Evolutionary conservation across 176 grass and related monocot genomes (phyloP), one percentile per base, ranked within the genome.

Genomic region (Poa pratensis): DNA sequence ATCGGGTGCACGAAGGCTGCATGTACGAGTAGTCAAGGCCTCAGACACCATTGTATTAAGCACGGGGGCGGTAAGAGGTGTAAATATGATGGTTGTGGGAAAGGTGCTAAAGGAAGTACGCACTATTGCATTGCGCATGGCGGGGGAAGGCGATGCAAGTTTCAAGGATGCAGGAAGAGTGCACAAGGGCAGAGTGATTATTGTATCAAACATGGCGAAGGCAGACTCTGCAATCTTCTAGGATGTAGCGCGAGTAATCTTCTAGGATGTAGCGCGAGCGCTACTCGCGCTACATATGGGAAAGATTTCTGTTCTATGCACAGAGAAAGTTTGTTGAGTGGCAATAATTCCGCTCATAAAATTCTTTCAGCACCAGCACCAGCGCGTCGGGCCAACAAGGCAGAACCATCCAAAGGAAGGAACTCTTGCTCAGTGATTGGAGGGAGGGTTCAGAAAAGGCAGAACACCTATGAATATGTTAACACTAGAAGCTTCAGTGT

Each of bases 141-240:
- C 24, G 86, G 86, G 5, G 86, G 87, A 16, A 88, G 74, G 75
- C 81, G 87, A 9, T 88, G 87, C 32, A 84, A 80, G 58, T 84
- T 54, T 45, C 75, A 84, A 88, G 81, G 64, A 88, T 88, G 81
- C 16, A 48, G 23, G 14, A 88, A 88, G 12, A 74, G 81, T 46
- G 81, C 87, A 37, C 75, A 84, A 63, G 87, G 81, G 16, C 30
- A 32, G n/a, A 88, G 15, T 63, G 81, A 88, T 55, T 80, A 54
- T 58, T 88, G 87, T 30, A 66, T 79, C 1, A 45, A 78, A 32
- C 87, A 88, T 84, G 87, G 87, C 45, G 87, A 81, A 0, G 75
- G 87, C 30, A 79, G 67, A 23, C 76, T 81, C 30, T 88, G 87
- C 65, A 82, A 48, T 49, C 65, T 77, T 22, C 7, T 49, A 46